Conservation (phyloP, 345 rosid species). For the Noccaea caerulescens region DNA sequence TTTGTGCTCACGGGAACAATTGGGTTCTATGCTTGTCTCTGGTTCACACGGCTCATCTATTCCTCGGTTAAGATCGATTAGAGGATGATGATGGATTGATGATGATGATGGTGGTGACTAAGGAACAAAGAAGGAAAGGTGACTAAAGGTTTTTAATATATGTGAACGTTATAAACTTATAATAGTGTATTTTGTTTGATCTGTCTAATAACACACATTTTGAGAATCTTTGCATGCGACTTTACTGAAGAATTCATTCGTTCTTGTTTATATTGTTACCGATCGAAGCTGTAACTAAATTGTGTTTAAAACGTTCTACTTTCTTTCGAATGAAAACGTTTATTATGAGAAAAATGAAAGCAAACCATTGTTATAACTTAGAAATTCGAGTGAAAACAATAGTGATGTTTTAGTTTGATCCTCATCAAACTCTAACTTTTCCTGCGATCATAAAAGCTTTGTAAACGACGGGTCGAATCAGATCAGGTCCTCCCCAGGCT, state of each 20-base stretch:
- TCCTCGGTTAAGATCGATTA: slow-evolving; percentile 84
- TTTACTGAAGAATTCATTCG: not conserved
- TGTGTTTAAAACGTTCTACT: not conserved
- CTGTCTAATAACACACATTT: slow-evolving; percentile 29
- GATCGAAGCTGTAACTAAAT: not conserved
- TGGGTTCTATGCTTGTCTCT: slow-evolving; percentile 82
- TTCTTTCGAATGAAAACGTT: too few relatives aligned
- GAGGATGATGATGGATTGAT: slow-evolving; percentile 1
- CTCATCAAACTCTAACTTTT: slow-evolving; percentile 38
- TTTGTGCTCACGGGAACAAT: slow-evolving; percentile 80
- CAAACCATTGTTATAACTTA: not conserved
- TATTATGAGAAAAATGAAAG: not conserved
- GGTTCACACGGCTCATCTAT: slow-evolving; percentile 88
- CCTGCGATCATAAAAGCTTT: slow-evolving; percentile 72
- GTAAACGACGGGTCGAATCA: slow-evolving; percentile 49
- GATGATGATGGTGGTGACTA: slow-evolving; percentile 1
- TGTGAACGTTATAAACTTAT: slow-evolving; percentile 40
- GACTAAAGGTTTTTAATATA: slow-evolving; percentile 30
- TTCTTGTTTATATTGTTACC: not conserved
- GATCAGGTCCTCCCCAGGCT: slow-evolving; percentile 60
- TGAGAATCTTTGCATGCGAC: not conserved
- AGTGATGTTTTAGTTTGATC: not conserved
- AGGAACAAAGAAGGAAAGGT: slow-evolving; percentile 34
- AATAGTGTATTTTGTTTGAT: slow-evolving; percentile 40
- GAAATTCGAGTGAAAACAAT: not conserved